These are phyloP conservation scores for Physcia stellaris DNA, from an alignment of 495 filamentous ascomycete genomes.

Conservation along the genomic window DNA sequence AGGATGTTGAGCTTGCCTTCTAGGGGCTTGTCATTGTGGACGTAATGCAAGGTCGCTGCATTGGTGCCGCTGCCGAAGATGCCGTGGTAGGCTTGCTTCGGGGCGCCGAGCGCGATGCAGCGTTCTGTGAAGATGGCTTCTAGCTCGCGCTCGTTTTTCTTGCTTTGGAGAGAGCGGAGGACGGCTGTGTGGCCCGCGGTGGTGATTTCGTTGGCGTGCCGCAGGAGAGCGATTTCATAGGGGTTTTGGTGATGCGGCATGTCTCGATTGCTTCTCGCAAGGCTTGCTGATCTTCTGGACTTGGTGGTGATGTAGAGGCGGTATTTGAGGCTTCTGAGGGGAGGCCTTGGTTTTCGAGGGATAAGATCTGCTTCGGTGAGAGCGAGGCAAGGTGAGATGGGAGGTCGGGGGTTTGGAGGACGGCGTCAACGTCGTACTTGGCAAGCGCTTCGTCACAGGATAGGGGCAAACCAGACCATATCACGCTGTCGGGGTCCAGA, in stretches of 20 bases:
- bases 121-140: conserved; percentile 60
- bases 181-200: conserved; percentile 59
- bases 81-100: conserved; percentile 69
- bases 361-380: conserved; percentile 39
- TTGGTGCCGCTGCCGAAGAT: conserved; percentile 73
- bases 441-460: conserved; percentile 56
- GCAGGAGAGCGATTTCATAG: conserved; percentile 68
- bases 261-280: conserved; percentile 43
- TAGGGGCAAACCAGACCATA: conserved; percentile 87
- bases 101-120: conserved; percentile 57
- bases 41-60: conserved; percentile 76
- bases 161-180: conserved; percentile 40
- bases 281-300: conserved; percentile 23
- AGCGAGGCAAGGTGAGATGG: conserved; percentile 44
- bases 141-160: conserved; percentile 69
- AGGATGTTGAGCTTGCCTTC: conserved; percentile 54
- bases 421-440: conserved; percentile 73
- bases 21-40: conserved; percentile 59
- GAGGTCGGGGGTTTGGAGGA: conserved; percentile 53
- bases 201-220: conserved; percentile 64
- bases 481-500: conserved; percentile 75
- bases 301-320: conserved; percentile 24
- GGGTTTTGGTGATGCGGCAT: conserved; percentile 60
- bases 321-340: conserved; percentile 21
- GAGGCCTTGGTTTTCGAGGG: too few relatives aligned